A percentile compares a stretch with the other conserved stretches of the same genome.
These are phyloP conservation scores for Erythrophleum fordii DNA, from an alignment of 306 rosid species.

Conservation along the genomic window DNA sequence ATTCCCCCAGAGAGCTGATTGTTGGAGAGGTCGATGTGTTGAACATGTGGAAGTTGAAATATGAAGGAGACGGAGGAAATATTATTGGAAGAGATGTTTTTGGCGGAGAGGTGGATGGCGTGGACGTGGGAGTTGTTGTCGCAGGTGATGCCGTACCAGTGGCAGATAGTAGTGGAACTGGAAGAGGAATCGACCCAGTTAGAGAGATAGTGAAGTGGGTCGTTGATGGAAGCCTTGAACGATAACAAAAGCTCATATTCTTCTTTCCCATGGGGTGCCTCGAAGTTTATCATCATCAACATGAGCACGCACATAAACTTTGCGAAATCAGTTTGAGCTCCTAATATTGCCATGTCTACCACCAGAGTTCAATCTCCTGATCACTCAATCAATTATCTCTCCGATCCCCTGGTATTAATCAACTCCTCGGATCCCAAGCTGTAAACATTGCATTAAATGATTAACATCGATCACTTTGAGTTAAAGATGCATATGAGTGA, in stretches of 20 bases:
- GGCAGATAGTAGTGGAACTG: slow-evolving; percentile 48
- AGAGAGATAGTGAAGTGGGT: slow-evolving; percentile 70
- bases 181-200: slow-evolving; percentile 59
- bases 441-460: slow-evolving; percentile 39
- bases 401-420: slow-evolving; percentile 31
- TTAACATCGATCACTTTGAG: slow-evolving; percentile 19
- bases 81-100: slow-evolving; percentile 66
- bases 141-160: slow-evolving; percentile 78
- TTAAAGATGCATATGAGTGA: neutral
- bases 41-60: slow-evolving; percentile 53
- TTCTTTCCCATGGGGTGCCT: slow-evolving; percentile 46
- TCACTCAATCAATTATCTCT: slow-evolving; percentile 37
- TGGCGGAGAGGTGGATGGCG: slow-evolving; percentile 56
- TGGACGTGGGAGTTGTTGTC: slow-evolving; percentile 47
- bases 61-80: slow-evolving; percentile 52
- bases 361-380: slow-evolving; percentile 1
- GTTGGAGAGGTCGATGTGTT: slow-evolving; percentile 72
- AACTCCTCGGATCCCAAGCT: slow-evolving; percentile 64
- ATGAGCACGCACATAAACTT: slow-evolving; percentile 42
- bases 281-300: slow-evolving; percentile 42
- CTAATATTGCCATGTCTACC: slow-evolving; percentile 58
- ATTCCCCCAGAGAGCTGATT: slow-evolving; percentile 67
- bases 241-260: slow-evolving; percentile 67
- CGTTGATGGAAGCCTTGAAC: slow-evolving; percentile 71
- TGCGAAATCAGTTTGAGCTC: slow-evolving; percentile 32